These are phyloP conservation scores for Vitellaria paradoxa DNA, from an alignment of 179 eudicot species.

Conservation along the genomic window DNA sequence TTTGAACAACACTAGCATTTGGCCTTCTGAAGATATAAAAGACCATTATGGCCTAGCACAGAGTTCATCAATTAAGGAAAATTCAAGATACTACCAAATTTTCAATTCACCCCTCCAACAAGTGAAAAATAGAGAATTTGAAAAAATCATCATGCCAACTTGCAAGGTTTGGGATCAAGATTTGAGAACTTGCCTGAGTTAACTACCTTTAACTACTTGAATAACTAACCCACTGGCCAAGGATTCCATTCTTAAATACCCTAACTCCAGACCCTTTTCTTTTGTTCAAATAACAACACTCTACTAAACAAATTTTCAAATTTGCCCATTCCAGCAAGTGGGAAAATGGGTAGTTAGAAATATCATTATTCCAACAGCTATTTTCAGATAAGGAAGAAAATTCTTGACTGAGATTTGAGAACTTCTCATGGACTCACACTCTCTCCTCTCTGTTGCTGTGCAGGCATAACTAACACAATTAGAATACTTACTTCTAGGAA, in stretches of 20 bases:
- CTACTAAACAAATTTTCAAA: no score
- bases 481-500: not conserved
- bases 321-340: not conserved
- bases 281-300: no score
- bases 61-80: not conserved
- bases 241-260: no score
- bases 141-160: no score
- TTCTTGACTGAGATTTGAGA: not conserved
- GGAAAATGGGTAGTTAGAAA: not conserved
- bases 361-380: not conserved
- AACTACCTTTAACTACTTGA: no score
- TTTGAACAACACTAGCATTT: not conserved
- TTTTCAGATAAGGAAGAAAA: not conserved
- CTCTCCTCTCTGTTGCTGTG: not conserved
- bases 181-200: no score
- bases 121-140: no score
- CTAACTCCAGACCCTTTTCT: no score
- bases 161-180: no score
- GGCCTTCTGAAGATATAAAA: not conserved
- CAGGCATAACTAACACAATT: no score
- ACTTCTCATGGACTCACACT: not conserved
- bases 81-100: not conserved
- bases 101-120: not conserved
- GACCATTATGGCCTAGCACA: not conserved
- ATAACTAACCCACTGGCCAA: no score